phyloP scores from a whole-genome alignment of 208 protist genomes.

The Acanthamoeba castellanii region DNA sequence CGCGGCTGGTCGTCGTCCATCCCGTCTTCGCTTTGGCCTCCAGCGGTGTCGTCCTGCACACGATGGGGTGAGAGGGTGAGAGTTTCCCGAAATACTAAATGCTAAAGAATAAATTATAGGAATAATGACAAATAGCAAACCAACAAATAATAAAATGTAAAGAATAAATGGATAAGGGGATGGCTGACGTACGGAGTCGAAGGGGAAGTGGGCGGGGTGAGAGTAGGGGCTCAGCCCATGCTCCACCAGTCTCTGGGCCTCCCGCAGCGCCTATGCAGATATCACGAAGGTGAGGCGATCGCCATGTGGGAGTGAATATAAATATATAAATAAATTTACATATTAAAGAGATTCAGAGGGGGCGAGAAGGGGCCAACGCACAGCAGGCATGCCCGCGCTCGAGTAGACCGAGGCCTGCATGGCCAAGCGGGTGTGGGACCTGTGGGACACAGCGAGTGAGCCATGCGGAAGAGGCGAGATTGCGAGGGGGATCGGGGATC shows the following conservation, averaged over 20 bases:
- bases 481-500: neutral
- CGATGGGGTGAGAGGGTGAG: neutral
- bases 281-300: neutral
- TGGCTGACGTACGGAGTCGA: neutral
- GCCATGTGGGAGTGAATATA: no score
- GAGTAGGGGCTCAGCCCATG: constrained; percentile 13
- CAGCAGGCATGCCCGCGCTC: neutral
- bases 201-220: neutral
- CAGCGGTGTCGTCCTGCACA: neutral
- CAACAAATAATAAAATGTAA: neutral
- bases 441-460: neutral
- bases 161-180: no score
- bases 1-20: neutral
- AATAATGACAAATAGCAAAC: neutral
- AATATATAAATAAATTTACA: no score
- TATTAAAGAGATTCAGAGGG: neutral
- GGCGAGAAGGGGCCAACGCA: neutral
- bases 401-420: neutral
- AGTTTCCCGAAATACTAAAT: neutral
- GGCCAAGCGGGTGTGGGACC: constrained; percentile 1
- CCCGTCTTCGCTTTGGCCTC: neutral
- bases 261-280: neutral
- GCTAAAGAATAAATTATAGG: neutral
- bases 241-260: constrained; percentile 18
- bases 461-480: neutral